Evolutionary conservation across 179 eudicot genomes (phyloP), one percentile per base, ranked within the genome.

Genomic region (Actinidia arguta): DNA sequence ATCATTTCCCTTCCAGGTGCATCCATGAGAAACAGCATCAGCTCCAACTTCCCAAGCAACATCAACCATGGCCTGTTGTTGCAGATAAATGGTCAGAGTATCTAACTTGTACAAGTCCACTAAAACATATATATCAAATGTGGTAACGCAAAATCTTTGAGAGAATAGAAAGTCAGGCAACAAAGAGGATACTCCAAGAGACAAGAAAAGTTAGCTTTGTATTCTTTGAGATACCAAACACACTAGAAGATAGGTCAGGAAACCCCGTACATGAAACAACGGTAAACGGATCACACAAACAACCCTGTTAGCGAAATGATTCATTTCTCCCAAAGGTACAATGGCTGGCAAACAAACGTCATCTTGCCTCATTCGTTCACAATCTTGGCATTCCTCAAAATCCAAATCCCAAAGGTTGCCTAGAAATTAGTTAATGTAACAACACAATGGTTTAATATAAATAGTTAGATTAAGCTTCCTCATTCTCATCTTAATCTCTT

Each of bases 1-100:
- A 86, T 96, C 99, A 82, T 96, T 96, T 89, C 99, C 99, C 88
- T 96, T 96, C 69, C 99, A 96, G 0, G 99, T 96, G 85, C 99
- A 96, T 50, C 99, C 99, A 93, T 96, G 99, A 83, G 97, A 81
- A 82, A 96, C 99, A 73, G 99, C 98, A 85, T 96, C 99, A 75
- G 99, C 99, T 83, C 99, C 99, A 76, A 96, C 99, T 89, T 96
- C 99, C 86, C 83, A 88, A 70, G 99, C 99, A 83, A 93, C 91
- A 87, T 96, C 98, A 83, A 96, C 99, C 97, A 94, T 96, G 63
- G 99, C 99, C 99, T 96, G 89, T 59, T 67, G 82, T 78, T 75
- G 58, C 22, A 55, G 78, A 27, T 73, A 36, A 74, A 73, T 12
- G 51, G n/a, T 10, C 44, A 16, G 70, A 31, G 46, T 66, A 31